Evolutionary conservation across 2,329 filamentous ascomycete genomes (phyloP), one percentile per base, ranked within the genome.

Genomic region (Aspergillus transmontanensis): DNA sequence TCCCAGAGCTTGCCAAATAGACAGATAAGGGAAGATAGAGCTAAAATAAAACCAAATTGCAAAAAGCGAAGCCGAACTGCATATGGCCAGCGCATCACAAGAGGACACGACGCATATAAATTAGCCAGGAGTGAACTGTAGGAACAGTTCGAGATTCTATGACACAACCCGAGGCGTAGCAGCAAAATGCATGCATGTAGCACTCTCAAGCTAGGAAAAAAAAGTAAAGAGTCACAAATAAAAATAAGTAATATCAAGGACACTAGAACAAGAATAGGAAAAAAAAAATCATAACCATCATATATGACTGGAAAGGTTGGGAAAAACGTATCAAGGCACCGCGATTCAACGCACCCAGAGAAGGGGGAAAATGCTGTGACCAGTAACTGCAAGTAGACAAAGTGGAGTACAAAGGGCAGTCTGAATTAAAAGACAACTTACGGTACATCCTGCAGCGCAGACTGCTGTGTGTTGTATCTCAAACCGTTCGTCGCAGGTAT

Each of bases 391-490:
- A 70, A 71, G 70, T 65, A 69, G 66, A 63, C 63, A 63, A 66
- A 72, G 70, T 73, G 71, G 72, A 75, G 72, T 59, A 70, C 66
- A 68, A 61, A 75, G 68, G 65, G 65, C 65, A 73, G 73, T 73
- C 72, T 61, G 62, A 68, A 78, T 76, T 73, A 59, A 75, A 82
- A 82, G 78, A 72, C 65, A 73, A 86, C 85, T 82, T 84, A 87
- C 85, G 80, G 81, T 76, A 80, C 76, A 75, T 86, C 83, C 70
- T 82, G 78, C 75, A 80, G 76, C 69, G 78, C 75, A 81, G 82
- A 77, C 77, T 82, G 82, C 75, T 80, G 80, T 76, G 82, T 71
- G 72, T 80, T 79, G 80, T 83, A 86, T 78, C 83, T 81, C 78
- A 82, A 73, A 74, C 80, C 79, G 76, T 81, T 83, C 72, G 75